Conservation (phyloP, 768 basidiomycete genomes). For the Tulasnella sp. region DNA sequence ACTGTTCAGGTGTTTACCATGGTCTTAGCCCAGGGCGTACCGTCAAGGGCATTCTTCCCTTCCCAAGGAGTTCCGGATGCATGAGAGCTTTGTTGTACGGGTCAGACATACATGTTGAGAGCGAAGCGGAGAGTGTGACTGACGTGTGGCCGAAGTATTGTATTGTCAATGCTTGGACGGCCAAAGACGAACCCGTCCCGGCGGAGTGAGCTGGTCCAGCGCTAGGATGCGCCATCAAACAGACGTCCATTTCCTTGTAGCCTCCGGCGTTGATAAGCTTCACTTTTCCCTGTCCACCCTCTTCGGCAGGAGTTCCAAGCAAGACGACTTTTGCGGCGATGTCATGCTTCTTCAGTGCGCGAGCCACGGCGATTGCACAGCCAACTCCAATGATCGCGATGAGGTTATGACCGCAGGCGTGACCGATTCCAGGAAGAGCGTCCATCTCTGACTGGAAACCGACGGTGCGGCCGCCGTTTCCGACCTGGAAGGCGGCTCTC, state of each 20-base stretch:
- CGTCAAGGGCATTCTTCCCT: conserved; percentile 77
- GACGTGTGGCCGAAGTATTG: conserved; percentile 70
- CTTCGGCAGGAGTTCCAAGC: conserved; percentile 74
- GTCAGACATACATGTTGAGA: neutral
- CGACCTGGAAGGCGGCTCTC: conserved; percentile 54
- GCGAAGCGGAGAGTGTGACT: conserved; percentile 18
- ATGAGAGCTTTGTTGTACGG: conserved; percentile 51
- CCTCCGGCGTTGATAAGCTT: conserved; percentile 56
- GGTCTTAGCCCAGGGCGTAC: neutral
- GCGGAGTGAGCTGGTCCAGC: conserved; percentile 61
- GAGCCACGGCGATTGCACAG: conserved; percentile 56
- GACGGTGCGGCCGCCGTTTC: conserved; percentile 54
- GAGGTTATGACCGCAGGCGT: conserved; percentile 63
- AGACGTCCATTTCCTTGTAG: conserved; percentile 65
- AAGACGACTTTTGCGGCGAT: conserved; percentile 59
- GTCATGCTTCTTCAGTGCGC: conserved; percentile 46
- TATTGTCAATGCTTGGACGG: conserved; percentile 45
- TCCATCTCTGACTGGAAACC: conserved; percentile 80
- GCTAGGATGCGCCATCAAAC: conserved; percentile 81
- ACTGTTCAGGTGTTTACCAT: neutral
- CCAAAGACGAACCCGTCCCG: conserved; percentile 46
- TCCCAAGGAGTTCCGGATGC: conserved; percentile 80
- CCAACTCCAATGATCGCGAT: conserved; percentile 69
- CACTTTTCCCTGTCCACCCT: conserved; percentile 65
- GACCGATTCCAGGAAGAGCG: conserved; percentile 36